A percentile compares a stretch with the other conserved stretches of the same genome.
phyloP scores from a whole-genome alignment of 352 stramenopile genomes.

The Pythium guiyangense region DNA sequence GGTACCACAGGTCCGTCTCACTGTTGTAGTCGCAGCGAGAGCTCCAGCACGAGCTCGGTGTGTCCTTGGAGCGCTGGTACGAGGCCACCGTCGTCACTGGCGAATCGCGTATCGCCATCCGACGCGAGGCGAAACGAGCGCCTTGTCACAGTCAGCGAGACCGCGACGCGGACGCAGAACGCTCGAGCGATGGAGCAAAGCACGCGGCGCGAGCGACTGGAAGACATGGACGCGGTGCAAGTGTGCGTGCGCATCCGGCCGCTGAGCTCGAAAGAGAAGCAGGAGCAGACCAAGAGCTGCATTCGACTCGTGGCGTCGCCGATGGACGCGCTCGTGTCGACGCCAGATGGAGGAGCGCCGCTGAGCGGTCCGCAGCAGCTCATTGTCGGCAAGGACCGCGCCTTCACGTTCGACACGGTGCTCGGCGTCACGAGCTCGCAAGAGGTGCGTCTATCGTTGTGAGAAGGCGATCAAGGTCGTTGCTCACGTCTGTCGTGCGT shows the following conservation, averaged over 20 bases:
- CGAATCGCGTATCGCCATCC: too few relatives aligned
- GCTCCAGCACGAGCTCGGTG: too few relatives aligned
- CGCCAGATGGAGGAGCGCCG: conserved; percentile 1
- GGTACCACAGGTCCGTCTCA: too few relatives aligned
- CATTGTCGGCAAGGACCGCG: conserved; percentile 75
- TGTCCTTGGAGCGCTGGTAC: too few relatives aligned
- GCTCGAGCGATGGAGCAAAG: background rate
- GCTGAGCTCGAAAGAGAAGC: conserved; percentile 54
- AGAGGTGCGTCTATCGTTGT: conserved; percentile 34
- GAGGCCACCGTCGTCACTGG: too few relatives aligned
- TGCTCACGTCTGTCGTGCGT: background rate
- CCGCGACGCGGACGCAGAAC: background rate
- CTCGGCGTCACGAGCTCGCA: conserved; percentile 74
- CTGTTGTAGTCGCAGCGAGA: too few relatives aligned
- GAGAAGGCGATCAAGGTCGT: too few relatives aligned
- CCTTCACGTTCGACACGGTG: conserved; percentile 89
- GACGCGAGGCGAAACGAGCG: too few relatives aligned
- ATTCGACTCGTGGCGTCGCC: conserved; percentile 47
- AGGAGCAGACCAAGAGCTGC: conserved; percentile 74
- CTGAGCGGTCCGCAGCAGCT: conserved; percentile 47
- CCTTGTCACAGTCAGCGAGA: too few relatives aligned
- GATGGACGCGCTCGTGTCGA: conserved; percentile 33
- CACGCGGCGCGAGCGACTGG: conserved; percentile 16
- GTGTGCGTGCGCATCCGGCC: conserved; percentile 76
- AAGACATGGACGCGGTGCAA: conserved; percentile 57